Evolutionary conservation across 345 rosid genomes (phyloP).

Genomic region (Turritis glabra): DNA sequence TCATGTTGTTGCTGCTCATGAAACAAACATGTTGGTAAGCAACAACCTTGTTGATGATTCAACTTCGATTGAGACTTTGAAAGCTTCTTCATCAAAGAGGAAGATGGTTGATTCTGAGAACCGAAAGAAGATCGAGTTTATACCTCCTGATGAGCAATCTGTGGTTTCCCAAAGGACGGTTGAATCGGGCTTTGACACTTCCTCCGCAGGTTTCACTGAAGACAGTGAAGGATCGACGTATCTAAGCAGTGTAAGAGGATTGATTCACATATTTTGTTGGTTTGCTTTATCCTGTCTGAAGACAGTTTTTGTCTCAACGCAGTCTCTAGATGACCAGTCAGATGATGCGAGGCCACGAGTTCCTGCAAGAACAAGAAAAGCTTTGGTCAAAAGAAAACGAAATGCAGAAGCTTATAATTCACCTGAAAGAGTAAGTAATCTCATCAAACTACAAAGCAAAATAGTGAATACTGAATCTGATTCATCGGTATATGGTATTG

Average conservation of each 20-base stretch:
- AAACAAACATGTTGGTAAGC: conserved; percentile 1
- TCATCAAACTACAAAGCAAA: neutral
- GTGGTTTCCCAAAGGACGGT: conserved; percentile 14
- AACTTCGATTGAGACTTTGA: conserved; percentile 1
- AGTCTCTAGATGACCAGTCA: conserved; percentile 29
- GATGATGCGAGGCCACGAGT: conserved; percentile 15
- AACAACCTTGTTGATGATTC: conserved; percentile 4
- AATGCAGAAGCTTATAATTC: neutral
- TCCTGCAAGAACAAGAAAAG: conserved; percentile 23
- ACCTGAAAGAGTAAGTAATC: conserved; percentile 25
- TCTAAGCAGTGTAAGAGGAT: conserved; percentile 32
- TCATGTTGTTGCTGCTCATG: conserved; percentile 2
- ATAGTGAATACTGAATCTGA: neutral
- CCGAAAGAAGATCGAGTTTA: conserved; percentile 14
- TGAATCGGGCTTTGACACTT: neutral
- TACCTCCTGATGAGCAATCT: conserved; percentile 41
- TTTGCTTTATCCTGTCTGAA: conserved; percentile 22
- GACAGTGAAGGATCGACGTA: conserved; percentile 21
- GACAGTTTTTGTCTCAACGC: conserved; percentile 5
- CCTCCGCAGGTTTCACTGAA: conserved; percentile 12
- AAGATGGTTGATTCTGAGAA: conserved; percentile 2
- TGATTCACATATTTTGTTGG: conserved; percentile 17
- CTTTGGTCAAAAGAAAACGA: conserved; percentile 22
- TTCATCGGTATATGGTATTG: neutral
- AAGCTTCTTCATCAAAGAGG: conserved; percentile 20